Evolutionary conservation across 306 rosid species (phyloP).

Genomic region (Dalbergia cultrata): DNA sequence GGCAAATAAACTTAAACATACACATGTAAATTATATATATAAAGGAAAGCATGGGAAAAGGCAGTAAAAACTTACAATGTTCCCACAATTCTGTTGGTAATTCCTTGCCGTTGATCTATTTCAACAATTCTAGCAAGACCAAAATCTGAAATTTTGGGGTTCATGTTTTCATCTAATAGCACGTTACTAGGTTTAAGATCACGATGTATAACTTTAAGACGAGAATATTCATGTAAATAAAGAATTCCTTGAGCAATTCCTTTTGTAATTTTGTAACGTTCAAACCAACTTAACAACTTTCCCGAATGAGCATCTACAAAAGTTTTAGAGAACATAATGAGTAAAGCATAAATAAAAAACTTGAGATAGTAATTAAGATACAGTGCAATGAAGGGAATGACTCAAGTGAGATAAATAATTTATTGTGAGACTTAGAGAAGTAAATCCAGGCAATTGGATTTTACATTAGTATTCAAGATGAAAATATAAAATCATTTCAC

Average conservation of each 20-base stretch:
- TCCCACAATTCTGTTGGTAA: constrained; percentile 3
- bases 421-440: no score
- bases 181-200: neutral
- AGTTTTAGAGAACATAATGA: neutral
- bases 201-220: no score
- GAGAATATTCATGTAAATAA: neutral
- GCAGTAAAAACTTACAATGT: neutral
- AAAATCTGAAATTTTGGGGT: constrained; percentile 13
- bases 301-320: neutral
- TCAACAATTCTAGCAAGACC: constrained; percentile 19
- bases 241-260: neutral
- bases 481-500: no score
- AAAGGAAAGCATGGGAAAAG: neutral
- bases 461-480: no score
- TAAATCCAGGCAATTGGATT: no score
- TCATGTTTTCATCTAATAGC: constrained; percentile 10
- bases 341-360: neutral
- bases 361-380: neutral
- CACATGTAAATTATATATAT: no score
- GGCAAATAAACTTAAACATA: no score
- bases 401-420: no score
- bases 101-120: neutral
- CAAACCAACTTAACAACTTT: neutral
- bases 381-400: no score
- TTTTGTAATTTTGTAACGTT: neutral